A percentile compares a stretch with the other conserved stretches of the same genome.
These are phyloP conservation scores for Yueomyces sinensis DNA, from an alignment of 805 yeast genomes.

Conservation along the genomic window DNA sequence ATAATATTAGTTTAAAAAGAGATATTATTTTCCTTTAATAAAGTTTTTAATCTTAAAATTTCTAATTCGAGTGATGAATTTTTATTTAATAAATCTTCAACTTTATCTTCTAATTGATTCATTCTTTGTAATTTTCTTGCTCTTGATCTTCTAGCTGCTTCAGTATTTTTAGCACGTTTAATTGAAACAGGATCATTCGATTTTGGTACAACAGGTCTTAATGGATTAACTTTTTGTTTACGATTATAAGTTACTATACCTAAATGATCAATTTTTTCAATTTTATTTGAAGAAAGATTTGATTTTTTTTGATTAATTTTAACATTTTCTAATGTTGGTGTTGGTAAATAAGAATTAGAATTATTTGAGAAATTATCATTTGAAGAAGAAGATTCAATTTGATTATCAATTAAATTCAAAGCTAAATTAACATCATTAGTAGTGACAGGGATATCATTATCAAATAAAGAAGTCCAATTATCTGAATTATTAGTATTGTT, in stretches of 20 bases:
- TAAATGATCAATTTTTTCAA: conserved; percentile 44
- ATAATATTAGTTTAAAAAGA: too few relatives aligned
- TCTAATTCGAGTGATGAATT: conserved; percentile 53
- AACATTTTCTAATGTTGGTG: conserved; percentile 22
- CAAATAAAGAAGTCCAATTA: conserved; percentile 55
- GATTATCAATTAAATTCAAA: conserved; percentile 11
- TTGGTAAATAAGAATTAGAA: conserved; percentile 18
- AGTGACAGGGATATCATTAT: conserved; percentile 28
- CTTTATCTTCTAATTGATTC: conserved; percentile 67
- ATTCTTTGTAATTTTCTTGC: conserved; percentile 87
- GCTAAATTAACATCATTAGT: conserved; percentile 23
- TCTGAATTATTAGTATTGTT: conserved; percentile 20
- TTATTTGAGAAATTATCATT: background rate
- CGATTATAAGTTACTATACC: conserved; percentile 69
- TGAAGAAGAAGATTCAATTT: conserved; percentile 1
- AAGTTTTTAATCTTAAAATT: conserved; percentile 41
- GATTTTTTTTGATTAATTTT: conserved; percentile 2
- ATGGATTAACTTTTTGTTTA: conserved; percentile 61
- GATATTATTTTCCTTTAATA: conserved; percentile 20
- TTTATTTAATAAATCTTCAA: conserved; percentile 45
- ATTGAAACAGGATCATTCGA: conserved; percentile 53
- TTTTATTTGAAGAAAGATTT: conserved; percentile 12
- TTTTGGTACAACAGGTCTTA: conserved; percentile 53
- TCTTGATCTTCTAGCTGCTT: conserved; percentile 91
- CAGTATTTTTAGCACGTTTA: conserved; percentile 91